Conservation (phyloP, 2,329 filamentous ascomycete species). For the Graphiopsis chlorocephala region DNA sequence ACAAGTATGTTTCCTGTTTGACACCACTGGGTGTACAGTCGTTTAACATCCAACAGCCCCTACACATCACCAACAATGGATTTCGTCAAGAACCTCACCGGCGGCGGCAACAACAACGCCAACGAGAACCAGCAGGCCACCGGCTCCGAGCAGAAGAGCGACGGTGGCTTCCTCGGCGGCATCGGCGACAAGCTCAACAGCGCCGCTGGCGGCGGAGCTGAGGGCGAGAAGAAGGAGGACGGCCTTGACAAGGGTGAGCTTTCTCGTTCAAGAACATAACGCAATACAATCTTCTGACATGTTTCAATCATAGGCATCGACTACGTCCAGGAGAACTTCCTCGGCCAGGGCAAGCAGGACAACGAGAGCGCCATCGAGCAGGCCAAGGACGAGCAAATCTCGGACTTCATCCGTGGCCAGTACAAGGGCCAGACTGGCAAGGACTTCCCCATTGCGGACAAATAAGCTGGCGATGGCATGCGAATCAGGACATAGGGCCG, state of each 20-base stretch:
- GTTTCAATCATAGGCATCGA: constrained; percentile 60
- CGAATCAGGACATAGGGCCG: constrained; percentile 41
- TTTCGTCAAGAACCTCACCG: constrained; percentile 48
- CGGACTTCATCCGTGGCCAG: constrained; percentile 64
- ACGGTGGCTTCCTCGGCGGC: constrained; percentile 52
- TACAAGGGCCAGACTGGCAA: constrained; percentile 69
- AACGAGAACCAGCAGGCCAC: constrained; percentile 28
- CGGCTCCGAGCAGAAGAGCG: constrained; percentile 25
- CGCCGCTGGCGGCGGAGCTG: constrained; percentile 67
- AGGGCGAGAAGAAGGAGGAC: constrained; percentile 81
- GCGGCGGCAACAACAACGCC: constrained; percentile 36
- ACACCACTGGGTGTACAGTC: not conserved
- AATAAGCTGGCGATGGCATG: not conserved
- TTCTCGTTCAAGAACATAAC: not conserved
- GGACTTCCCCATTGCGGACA: constrained; percentile 69
- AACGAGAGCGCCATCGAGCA: constrained; percentile 72
- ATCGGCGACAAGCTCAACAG: constrained; percentile 69
- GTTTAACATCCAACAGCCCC: not conserved
- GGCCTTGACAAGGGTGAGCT: constrained; percentile 73
- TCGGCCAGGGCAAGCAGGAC: constrained; percentile 67
- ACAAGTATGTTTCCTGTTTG: not conserved
- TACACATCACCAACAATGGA: constrained; percentile 39
- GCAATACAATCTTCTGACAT: constrained; percentile 10
- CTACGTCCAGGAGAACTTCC: constrained; percentile 70
- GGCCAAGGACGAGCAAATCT: constrained; percentile 77